Evolutionary conservation across 1,139 yeast genomes (phyloP), one percentile per base, ranked within the genome.

Genomic region (Lodderomyces jiufengensis): DNA sequence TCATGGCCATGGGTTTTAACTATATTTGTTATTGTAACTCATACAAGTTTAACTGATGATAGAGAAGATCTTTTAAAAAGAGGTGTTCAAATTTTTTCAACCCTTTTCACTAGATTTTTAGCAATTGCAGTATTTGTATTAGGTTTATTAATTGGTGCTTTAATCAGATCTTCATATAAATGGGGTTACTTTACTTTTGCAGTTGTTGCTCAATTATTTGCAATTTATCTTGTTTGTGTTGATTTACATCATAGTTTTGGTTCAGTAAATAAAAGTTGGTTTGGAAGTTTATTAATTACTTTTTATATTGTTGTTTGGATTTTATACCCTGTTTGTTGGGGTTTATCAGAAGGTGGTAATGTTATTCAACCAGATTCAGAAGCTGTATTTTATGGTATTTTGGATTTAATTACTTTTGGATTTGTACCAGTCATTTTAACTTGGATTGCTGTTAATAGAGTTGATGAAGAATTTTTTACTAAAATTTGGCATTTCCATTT

Each of bases 261-360:
- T 24, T 29, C 46, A 3, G 24, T 37, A 12, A 44, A 39, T 20
- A 40, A 45, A 10, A 54, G 50, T 15, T 42, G 38, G 11, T 11
- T 59, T 29, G 54, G 56, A 9, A 53, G 57, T 41, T 45, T 57
- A 24, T 38, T 71, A 33, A 56, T 72, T 42, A 44, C 44, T 20
- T 55, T 63, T 42, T 57, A 57, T 41, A 38, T 61, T 16, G 36
- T 63, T 27, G 58, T 75, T 29, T 66, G 74, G 61, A 51, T 75
- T 43, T 58, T 77, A 42, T 78, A 79, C 51, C 78, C 80, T 28
- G 57, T 80, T 43, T 55, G 63, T 36, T 80, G 84, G 84, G 84
- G 78, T 53, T 62, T 79, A 40, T 61, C 73, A 45, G 84, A 79
- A 49, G 86, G 85, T 64, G 84, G 84, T 55, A 79, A 79, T 51